Conservation (phyloP, 176 grass and related monocot genomes). For the Raddia guianensis region DNA sequence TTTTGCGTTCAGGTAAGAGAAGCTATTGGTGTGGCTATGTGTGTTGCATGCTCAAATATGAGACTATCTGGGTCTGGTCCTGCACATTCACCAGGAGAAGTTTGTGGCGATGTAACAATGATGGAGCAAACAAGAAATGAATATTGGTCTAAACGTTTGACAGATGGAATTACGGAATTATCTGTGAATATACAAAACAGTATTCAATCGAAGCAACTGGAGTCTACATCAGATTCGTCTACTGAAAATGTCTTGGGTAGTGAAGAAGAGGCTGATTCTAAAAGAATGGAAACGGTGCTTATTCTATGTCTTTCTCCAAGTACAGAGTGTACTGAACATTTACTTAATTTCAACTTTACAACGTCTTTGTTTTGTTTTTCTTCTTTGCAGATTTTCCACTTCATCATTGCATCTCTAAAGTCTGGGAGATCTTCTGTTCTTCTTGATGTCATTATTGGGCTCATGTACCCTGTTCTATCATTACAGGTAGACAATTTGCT, state of each 20-base stretch:
- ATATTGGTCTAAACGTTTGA: conserved; percentile 71
- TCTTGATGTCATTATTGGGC: conserved; percentile 67
- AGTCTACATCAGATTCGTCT: conserved; percentile 40
- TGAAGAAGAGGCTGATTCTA: conserved; percentile 52
- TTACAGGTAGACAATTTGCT: conserved; percentile 68
- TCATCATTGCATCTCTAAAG: conserved; percentile 81
- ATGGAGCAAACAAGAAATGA: conserved; percentile 53
- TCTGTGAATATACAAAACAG: conserved; percentile 74
- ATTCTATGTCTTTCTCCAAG: conserved; percentile 22
- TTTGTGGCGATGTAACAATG: conserved; percentile 52
- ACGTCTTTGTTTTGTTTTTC: conserved; percentile 36
- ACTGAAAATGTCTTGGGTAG: conserved; percentile 54
- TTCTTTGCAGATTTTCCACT: conserved; percentile 80
- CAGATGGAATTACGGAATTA: conserved; percentile 71
- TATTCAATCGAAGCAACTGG: conserved; percentile 66
- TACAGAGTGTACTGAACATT: conserved; percentile 11
- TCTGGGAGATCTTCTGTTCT: conserved; percentile 92
- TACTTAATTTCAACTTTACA: conserved; percentile 36
- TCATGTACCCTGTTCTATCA: conserved; percentile 82
- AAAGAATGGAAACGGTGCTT: conserved; percentile 92
- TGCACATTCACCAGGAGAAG: conserved; percentile 30
- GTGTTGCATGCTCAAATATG: conserved; percentile 84
- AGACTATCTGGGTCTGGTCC: conserved; percentile 52
- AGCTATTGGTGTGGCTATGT: conserved; percentile 86
- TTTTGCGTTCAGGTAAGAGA: conserved; percentile 77